Base-by-base conservation (phyloP, 331 rosid genomes). In the Dryas integrifolia region DNA sequence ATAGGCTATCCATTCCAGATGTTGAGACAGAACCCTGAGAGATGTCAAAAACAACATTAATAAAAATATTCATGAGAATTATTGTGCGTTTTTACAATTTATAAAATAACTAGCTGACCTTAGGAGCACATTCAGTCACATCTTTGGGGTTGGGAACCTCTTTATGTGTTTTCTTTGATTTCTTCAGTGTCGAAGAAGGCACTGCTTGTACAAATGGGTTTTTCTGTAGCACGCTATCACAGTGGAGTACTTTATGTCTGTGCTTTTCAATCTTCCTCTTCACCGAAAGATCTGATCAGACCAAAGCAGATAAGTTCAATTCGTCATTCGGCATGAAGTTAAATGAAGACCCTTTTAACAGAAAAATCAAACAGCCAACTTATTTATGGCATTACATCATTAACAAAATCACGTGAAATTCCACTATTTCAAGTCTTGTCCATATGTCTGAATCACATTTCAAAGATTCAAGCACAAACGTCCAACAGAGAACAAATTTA, bases 191-290 rank as follows among this genome's bases (percentile, higher is more conserved):
- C 2, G 97, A 91, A 82, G 95, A 87, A n/a, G 92, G 92, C 35
- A 94, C 96, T 8, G 89, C 76, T 12, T 57, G 79, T 49, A 94
- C 89, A 85, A 94, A 91, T 26, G 83, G 92, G 69, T 91, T 94
- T 82, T 88, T 91, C 72, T 79, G 82, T 7, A 94, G 84, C 63
- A 91, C 9, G 44, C 96, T 88, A 55, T 94, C 98, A 47, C 77
- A 69, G 40, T 24, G 88, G 60, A 94, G 96, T 45, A 91, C 92
- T 44, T 82, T 93, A 11, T 87, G 90, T 57, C 96, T 82, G 38
- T 91, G 86, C 56, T 94, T 94, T 68, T 94, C 96, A 56, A 94
- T 94, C 88, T 91, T 93, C 79, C 78, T 81, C 85, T 86, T 89
- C 80, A 91, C 95, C 7, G 88, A 82, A 76, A 91, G 88, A 84